A percentile compares a stretch with the other conserved stretches of the same genome.
Evolutionary conservation across 345 rosid genomes (phyloP).

Genomic region (Populus davidiana): DNA sequence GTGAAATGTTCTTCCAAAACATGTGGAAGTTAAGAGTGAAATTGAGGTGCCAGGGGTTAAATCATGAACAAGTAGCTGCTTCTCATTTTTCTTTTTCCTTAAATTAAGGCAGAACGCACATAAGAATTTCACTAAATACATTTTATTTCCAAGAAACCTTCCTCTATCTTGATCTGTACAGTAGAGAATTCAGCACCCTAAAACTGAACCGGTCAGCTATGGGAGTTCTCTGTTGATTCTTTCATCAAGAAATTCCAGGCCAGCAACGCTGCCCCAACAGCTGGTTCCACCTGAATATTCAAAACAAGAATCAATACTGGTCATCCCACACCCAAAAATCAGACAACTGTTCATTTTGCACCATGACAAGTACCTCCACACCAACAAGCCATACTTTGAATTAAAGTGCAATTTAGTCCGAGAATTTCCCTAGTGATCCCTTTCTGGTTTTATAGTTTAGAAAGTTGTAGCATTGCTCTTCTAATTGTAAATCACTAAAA

Average conservation of each 20-base stretch:
- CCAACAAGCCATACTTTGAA: neutral
- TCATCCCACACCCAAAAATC: neutral
- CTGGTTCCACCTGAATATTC: slow-evolving; percentile 60
- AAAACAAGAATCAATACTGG: neutral
- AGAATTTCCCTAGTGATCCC: neutral
- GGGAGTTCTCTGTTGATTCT: slow-evolving; percentile 6
- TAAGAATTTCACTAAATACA: neutral
- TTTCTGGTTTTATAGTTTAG: neutral
- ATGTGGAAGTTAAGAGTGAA: neutral
- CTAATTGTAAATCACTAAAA: neutral
- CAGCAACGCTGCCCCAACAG: slow-evolving; percentile 65
- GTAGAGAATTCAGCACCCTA: neutral
- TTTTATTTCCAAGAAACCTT: neutral
- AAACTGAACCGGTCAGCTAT: neutral
- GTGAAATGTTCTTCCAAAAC: neutral
- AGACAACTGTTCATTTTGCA: neutral
- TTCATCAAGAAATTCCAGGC: slow-evolving; percentile 48
- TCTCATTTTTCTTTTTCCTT: neutral
- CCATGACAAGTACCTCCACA: neutral
- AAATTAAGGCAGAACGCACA: neutral
- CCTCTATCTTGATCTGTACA: neutral
- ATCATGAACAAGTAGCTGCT: neutral
- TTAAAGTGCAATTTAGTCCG: neutral
- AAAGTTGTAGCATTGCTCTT: neutral
- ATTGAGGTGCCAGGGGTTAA: neutral